Evolutionary conservation across 75 land plant genomes (phyloP), one percentile per base, ranked within the genome.

Genomic region (Selaginella tamariscina): DNA sequence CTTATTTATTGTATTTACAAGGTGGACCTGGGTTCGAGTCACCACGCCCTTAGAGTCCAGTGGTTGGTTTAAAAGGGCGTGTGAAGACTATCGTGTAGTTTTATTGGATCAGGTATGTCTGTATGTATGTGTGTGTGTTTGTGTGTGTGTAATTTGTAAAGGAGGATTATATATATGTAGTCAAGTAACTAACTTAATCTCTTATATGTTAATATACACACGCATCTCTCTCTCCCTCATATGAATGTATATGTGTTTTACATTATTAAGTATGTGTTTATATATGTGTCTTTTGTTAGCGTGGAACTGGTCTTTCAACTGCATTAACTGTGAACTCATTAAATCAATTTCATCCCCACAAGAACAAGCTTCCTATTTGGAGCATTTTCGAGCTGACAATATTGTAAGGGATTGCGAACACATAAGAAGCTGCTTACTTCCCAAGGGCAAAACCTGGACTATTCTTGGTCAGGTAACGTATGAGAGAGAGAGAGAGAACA

Each of bases 221-320:
- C 23, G 29, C 22, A 31, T 55, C 11, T 49, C 20, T 49, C 20
- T 49, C 18, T 49, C 20, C 18, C 54, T 13, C 54, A 49, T 32
- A 31, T 23, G 1, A 69, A 22, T 68, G 56, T 31, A 21, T 26
- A 15, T 66, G 22, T 73, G 27, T 74, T 5, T 64, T 64, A 44
- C 8, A 26, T 5, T 29, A 11, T 30, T 22, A 20, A 32, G 55
- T 69, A 21, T 29, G 18, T 20, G 20, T 77, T 77, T 24, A 33
- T 49, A 44, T 68, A 13, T 28, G 73, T 44, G 33, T 54, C 30
- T 31, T 30, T 27, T 79, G 68, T 33, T 91, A 94, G 98, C 73
- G 98, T 65, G 97, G 99, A 65, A 91, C 99, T 56, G 99, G 92
- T 15, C 77, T 95, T 69, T 95, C 99, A 56, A 95, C 97, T 72